Base-by-base conservation (phyloP, 2,329 filamentous ascomycete genomes). In the Geoglossum cookeanum region DNA sequence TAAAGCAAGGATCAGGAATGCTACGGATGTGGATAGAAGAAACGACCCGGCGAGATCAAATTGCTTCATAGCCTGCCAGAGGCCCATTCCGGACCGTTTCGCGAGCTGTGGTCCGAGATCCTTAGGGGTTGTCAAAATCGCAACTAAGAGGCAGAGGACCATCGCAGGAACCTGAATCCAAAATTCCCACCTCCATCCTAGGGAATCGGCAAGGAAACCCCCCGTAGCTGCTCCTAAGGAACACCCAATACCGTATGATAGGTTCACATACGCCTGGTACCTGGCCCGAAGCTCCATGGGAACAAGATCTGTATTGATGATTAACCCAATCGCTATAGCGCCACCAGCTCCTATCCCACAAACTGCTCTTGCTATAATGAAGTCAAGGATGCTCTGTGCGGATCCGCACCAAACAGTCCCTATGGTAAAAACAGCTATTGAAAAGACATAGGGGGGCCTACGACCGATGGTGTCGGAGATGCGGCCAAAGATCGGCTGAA, bases 341-440 rank as follows among this genome's bases (percentile, higher is more conserved):
- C 84, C 85, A 0, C 85, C 86, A 0, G 84, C 86, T 1, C 84
- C 85, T 3, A 90, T 67, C 0, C 86, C 86, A 60, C 83, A 86
- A 5, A 85, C 70, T 0, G 84, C 84, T 61, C 85, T 70, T 33
- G 85, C 85, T 0, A 80, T 66, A 60, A 89, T 86, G 63, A 90
- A 81, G 61, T 77, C 78, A n/a, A 77, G 72, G 64, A 91, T 84
- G 64, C 76, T 81, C 52, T 71, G 72, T 0, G 86, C 85, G 8
- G 82, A 66, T 0, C 78, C 83, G 67, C 85, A 90, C 75, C 84
- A 86, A 11, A 78, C 64, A 3, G 84, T 89, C 0, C 81, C 81
- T 1, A 76, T 59, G 32, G 78, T 68, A 62, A 90, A 87, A 8
- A 86, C 70, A 11, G 72, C 65, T n/a, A 84, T 73, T 1, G 78